These are phyloP conservation scores for Aspergillus mulundensis DNA, from an alignment of 495 filamentous ascomycete genomes.

Conservation along the genomic window DNA sequence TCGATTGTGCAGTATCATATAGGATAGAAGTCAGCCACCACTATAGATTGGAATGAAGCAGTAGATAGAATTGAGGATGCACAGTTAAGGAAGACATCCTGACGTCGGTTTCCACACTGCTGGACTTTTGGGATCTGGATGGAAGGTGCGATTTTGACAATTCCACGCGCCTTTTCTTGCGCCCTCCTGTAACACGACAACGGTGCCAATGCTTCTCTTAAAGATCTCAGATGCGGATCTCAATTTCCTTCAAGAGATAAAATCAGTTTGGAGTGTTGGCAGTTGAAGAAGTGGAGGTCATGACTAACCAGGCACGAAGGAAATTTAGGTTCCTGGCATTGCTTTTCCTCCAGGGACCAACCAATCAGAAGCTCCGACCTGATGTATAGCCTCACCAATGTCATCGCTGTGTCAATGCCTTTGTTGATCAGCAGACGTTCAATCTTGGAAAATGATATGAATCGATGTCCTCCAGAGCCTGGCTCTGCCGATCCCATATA, in stretches of 20 bases:
- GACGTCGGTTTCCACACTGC: not conserved
- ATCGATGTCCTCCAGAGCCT: no score
- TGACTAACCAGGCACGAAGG: not conserved
- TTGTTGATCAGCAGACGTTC: not conserved
- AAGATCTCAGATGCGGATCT: no score
- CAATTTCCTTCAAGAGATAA: no score
- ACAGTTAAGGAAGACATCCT: not conserved
- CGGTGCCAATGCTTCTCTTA: no score
- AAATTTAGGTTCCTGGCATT: not conserved
- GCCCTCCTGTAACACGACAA: no score
- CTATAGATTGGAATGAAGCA: not conserved
- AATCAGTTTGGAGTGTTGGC: no score
- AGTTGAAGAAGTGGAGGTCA: not conserved
- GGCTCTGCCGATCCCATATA: not conserved
- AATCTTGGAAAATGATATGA: no score
- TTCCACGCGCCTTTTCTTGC: no score
- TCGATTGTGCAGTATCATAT: no score
- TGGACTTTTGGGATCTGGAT: not conserved
- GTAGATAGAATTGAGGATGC: no score
- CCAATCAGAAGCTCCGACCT: not conserved
- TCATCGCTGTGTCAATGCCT: not conserved
- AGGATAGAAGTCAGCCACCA: not conserved
- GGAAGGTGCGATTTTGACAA: not conserved
- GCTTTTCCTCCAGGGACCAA: slow-evolving; percentile 4
- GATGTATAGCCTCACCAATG: not conserved